Evolutionary conservation across 2,329 filamentous ascomycete genomes (phyloP).

Genomic region (Fusarium anguioides): DNA sequence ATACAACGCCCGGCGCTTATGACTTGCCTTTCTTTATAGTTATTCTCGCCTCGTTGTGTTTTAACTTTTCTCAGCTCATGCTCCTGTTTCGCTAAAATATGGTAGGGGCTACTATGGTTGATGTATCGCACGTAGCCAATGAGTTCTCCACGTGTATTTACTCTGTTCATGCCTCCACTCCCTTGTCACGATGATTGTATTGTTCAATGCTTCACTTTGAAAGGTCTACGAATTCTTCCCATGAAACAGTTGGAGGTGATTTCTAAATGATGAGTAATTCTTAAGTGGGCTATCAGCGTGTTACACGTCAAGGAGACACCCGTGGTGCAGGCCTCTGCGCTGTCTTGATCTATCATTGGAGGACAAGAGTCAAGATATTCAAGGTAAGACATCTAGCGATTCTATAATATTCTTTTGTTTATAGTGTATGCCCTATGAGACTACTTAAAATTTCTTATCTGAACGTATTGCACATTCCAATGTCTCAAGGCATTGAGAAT

Average conservation of each 20-base stretch:
- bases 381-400: neutral
- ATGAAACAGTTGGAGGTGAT: neutral
- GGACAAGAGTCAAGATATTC: neutral
- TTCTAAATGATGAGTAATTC: slow-evolving; percentile 1
- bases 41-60: slow-evolving; percentile 12
- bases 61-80: slow-evolving; percentile 7
- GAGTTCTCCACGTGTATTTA: slow-evolving; percentile 38
- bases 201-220: neutral
- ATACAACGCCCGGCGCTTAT: slow-evolving; percentile 10
- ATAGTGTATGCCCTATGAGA: neutral
- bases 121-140: slow-evolving; percentile 26
- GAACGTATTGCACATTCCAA: neutral
- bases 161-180: slow-evolving; percentile 7
- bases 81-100: slow-evolving; percentile 23
- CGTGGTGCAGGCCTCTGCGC: neutral
- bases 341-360: neutral
- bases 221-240: slow-evolving; percentile 7
- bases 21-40: neutral
- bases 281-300: slow-evolving; percentile 6
- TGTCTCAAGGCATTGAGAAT: neutral
- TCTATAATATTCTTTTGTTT: neutral
- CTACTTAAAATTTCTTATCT: neutral
- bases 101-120: slow-evolving; percentile 25
- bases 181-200: slow-evolving; percentile 13
- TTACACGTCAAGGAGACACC: slow-evolving; percentile 11